A percentile compares a stretch with the other conserved stretches of the same genome.
Evolutionary conservation across 345 rosid species (phyloP).

Genomic region (Physaria fendleri): DNA sequence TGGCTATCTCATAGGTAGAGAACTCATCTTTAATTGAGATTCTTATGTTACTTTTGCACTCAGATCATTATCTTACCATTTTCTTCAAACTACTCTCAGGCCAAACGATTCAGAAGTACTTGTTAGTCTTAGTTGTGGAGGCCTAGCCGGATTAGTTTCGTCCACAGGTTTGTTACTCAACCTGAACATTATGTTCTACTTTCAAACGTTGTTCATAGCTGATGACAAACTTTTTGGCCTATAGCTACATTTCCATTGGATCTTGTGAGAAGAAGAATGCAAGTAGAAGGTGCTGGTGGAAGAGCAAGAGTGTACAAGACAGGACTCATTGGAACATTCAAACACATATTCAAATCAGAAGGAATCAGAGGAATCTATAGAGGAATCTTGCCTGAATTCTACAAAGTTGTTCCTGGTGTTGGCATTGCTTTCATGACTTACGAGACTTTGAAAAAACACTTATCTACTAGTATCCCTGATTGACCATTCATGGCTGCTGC

Average conservation of each 20-base stretch:
- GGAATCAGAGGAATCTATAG: conserved; percentile 83
- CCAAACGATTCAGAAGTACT: conserved; percentile 52
- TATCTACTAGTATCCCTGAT: conserved; percentile 31
- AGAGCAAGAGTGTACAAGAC: conserved; percentile 70
- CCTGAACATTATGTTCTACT: neutral
- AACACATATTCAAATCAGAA: conserved; percentile 68
- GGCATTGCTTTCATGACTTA: conserved; percentile 90
- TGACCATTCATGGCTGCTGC: neutral
- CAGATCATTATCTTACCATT: conserved; percentile 4
- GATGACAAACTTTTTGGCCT: neutral
- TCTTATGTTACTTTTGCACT: neutral
- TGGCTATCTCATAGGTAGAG: conserved; percentile 73
- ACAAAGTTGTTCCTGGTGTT: conserved; percentile 91
- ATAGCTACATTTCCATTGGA: conserved; percentile 87
- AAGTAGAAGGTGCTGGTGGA: conserved; percentile 94
- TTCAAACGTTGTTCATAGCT: neutral
- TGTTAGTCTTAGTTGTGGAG: conserved; percentile 77
- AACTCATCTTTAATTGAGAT: neutral
- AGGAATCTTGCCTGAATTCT: conserved; percentile 93
- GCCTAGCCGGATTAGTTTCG: conserved; percentile 90
- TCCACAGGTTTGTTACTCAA: conserved; percentile 59
- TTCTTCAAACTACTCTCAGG: conserved; percentile 36
- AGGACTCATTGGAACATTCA: conserved; percentile 67
- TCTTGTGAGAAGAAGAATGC: conserved; percentile 95
- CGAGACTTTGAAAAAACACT: conserved; percentile 56